Evolutionary conservation across 257 asterid genomes (phyloP).

Genomic region (Solanum piurae): DNA sequence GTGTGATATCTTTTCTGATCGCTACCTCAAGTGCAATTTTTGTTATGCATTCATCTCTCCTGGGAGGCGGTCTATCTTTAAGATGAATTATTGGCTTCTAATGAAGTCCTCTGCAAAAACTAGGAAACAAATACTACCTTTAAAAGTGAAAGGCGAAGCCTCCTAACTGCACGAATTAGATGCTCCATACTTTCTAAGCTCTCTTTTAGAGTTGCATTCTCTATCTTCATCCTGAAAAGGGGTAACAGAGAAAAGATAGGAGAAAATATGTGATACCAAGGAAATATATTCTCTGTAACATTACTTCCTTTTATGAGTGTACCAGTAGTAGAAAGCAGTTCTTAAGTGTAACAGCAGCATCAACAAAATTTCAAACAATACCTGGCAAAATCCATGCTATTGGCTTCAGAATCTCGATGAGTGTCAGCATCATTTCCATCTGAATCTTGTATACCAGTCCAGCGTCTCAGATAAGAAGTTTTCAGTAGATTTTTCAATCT

Average conservation of each 20-base stretch:
- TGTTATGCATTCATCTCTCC: background rate
- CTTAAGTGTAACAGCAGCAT: background rate
- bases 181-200: constrained; percentile 92
- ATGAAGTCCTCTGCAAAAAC: background rate
- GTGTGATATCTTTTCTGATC: background rate
- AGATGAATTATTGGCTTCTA: background rate
- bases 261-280: background rate
- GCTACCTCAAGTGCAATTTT: background rate
- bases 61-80: background rate
- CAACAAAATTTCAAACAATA: constrained; percentile 1
- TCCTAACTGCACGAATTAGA: constrained; percentile 61
- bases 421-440: constrained; percentile 34
- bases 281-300: background rate
- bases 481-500: constrained; percentile 54
- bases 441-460: constrained; percentile 47
- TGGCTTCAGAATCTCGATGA: constrained; percentile 25
- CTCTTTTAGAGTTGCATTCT: constrained; percentile 90
- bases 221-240: constrained; percentile 71
- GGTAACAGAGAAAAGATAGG: background rate
- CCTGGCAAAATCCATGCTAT: constrained; percentile 67
- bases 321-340: background rate
- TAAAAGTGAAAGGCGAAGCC: constrained; percentile 59
- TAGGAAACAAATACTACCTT: constrained; percentile 37
- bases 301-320: background rate
- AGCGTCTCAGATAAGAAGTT: constrained; percentile 51